A percentile compares a stretch with the other conserved stretches of the same genome.
Conservation (phyloP, 1,139 yeast species). For the Debaryomyces subglobosus region DNA sequence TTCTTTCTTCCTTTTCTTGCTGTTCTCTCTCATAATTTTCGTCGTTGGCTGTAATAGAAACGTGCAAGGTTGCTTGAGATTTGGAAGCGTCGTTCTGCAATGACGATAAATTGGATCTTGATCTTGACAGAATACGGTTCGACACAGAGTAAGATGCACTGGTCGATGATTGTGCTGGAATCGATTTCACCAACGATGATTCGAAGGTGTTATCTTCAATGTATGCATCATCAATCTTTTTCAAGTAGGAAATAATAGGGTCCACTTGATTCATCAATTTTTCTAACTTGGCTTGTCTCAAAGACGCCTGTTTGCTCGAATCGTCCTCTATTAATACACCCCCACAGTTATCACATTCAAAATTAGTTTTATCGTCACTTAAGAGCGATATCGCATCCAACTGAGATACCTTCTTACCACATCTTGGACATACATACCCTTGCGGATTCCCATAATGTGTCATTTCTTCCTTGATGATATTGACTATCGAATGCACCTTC, state of each 20-base stretch:
- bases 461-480: slow-evolving; percentile 76
- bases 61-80: slow-evolving; percentile 79
- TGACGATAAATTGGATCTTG: slow-evolving; percentile 34
- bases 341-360: slow-evolving; percentile 84
- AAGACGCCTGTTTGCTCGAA: slow-evolving; percentile 77
- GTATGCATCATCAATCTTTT: slow-evolving; percentile 81
- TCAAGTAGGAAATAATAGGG: slow-evolving; percentile 81
- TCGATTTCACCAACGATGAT: slow-evolving; percentile 70
- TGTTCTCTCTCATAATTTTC: slow-evolving; percentile 72
- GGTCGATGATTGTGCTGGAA: slow-evolving; percentile 80
- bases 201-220: slow-evolving; percentile 91
- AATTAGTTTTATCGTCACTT: slow-evolving; percentile 78
- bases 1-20: slow-evolving; percentile 69
- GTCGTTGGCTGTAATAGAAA: slow-evolving; percentile 88
- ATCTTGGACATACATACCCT: slow-evolving; percentile 88
- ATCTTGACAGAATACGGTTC: slow-evolving; percentile 34
- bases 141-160: slow-evolving; percentile 62
- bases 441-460: slow-evolving; percentile 85
- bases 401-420: slow-evolving; percentile 79
- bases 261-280: slow-evolving; percentile 86
- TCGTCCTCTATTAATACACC: slow-evolving; percentile 84
- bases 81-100: slow-evolving; percentile 42
- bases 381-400: slow-evolving; percentile 84
- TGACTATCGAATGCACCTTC: slow-evolving; percentile 90
- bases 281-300: slow-evolving; percentile 82